Conservation (phyloP, 257 asterid species). For the Petrea volubilis region DNA sequence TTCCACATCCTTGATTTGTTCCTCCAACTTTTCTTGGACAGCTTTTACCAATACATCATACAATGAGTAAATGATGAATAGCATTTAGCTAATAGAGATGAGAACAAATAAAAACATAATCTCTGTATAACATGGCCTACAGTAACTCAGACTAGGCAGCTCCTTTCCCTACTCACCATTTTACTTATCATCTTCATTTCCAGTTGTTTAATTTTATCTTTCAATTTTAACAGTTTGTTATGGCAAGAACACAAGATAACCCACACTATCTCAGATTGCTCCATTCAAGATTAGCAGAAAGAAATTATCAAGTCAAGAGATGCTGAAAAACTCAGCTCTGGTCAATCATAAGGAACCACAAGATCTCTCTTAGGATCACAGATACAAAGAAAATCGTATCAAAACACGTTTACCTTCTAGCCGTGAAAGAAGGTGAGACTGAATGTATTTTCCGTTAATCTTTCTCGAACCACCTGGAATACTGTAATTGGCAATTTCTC, state of each 20-base stretch:
- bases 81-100: neutral
- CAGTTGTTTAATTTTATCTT: neutral
- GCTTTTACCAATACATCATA: slow-evolving; percentile 47
- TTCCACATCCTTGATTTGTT: slow-evolving; percentile 75
- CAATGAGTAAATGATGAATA: slow-evolving; percentile 18
- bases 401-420: slow-evolving; percentile 53
- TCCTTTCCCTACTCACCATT: neutral
- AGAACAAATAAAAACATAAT: neutral
- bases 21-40: slow-evolving; percentile 63
- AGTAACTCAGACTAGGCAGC: neutral
- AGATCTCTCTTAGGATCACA: neutral
- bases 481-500: slow-evolving; percentile 60
- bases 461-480: slow-evolving; percentile 81
- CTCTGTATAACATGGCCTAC: neutral
- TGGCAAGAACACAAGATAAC: neutral
- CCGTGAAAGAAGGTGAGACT: slow-evolving; percentile 72
- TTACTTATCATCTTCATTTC: neutral
- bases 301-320: neutral
- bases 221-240: neutral
- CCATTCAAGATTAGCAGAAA: slow-evolving; percentile 8
- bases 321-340: neutral
- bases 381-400: neutral
- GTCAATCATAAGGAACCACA: neutral
- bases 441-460: slow-evolving; percentile 83
- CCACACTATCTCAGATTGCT: neutral